These are phyloP conservation scores for Macrotyloma uniflorum DNA, from an alignment of 306 rosid species.

Conservation along the genomic window DNA sequence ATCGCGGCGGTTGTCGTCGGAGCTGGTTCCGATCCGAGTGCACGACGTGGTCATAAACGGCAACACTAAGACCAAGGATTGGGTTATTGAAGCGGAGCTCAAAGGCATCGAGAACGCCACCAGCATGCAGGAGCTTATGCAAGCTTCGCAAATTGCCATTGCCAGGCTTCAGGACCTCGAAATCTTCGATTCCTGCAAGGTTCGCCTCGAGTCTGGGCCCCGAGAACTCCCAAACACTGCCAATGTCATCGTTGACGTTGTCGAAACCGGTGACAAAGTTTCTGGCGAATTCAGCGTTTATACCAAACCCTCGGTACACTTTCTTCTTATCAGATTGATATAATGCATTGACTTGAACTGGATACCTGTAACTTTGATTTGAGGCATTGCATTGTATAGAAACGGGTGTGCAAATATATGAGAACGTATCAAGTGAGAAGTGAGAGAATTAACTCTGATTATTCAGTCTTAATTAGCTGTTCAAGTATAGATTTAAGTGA, in stretches of 20 bases:
- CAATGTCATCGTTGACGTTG: constrained; percentile 80
- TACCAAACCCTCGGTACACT: constrained; percentile 72
- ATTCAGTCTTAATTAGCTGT: background rate
- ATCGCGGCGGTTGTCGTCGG: constrained; percentile 59
- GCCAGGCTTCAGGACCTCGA: constrained; percentile 68
- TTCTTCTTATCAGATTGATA: background rate
- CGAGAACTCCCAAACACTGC: constrained; percentile 72
- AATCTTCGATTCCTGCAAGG: constrained; percentile 73
- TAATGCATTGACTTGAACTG: background rate
- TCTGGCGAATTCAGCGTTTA: constrained; percentile 70
- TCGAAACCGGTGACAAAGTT: constrained; percentile 55
- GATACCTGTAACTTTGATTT: background rate
- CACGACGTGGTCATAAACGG: constrained; percentile 82
- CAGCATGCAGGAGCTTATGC: constrained; percentile 77
- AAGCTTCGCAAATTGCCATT: constrained; percentile 63
- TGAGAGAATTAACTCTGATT: background rate
- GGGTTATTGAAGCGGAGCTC: constrained; percentile 78
- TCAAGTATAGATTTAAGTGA: background rate
- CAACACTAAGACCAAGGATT: constrained; percentile 79
- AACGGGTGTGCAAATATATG: background rate
- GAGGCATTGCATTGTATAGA: constrained; percentile 4
- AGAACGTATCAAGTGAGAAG: background rate
- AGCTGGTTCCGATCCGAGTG: constrained; percentile 68
- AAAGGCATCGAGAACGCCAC: constrained; percentile 59
- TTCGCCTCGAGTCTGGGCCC: constrained; percentile 84